A percentile compares a stretch with the other conserved stretches of the same genome.
Conservation (phyloP, 2,329 filamentous ascomycete species). For the Aspergillus luchuensis region DNA sequence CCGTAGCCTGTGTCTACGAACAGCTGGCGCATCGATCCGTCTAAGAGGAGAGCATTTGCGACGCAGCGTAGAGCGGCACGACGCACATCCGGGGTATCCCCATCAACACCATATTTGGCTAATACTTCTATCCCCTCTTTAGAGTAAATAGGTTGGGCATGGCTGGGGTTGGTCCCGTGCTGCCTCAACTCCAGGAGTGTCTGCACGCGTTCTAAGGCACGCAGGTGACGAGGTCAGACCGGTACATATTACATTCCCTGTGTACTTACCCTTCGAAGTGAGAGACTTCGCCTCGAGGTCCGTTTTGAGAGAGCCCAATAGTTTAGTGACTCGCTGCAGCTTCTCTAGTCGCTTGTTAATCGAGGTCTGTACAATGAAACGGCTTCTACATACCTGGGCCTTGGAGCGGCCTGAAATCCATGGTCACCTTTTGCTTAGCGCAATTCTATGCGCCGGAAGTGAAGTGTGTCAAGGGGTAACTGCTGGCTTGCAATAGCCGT, state of each 20-base stretch:
- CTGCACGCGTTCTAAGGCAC: conserved; percentile 37
- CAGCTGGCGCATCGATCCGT: conserved; percentile 67
- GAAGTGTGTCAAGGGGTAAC: not conserved
- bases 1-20: conserved; percentile 72
- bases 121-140: conserved; percentile 75
- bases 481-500: not conserved
- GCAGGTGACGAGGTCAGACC: conserved; percentile 9
- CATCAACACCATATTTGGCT: conserved; percentile 71
- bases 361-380: not conserved
- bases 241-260: not conserved
- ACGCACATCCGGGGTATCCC: conserved; percentile 62
- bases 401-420: conserved; percentile 29
- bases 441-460: not conserved
- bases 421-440: conserved; percentile 14
- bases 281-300: conserved; percentile 65
- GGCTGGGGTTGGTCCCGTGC: conserved; percentile 69
- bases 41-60: conserved; percentile 78
- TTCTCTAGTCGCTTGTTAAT: conserved; percentile 56
- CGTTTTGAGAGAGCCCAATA: conserved; percentile 63
- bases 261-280: conserved; percentile 59
- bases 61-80: conserved; percentile 78
- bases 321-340: conserved; percentile 65
- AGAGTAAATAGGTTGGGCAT: conserved; percentile 84
- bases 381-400: conserved; percentile 29
- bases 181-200: conserved; percentile 70